These are phyloP conservation scores for Blastocrithidia nonstop DNA, from an alignment of 208 protist species.

Conservation along the genomic window DNA sequence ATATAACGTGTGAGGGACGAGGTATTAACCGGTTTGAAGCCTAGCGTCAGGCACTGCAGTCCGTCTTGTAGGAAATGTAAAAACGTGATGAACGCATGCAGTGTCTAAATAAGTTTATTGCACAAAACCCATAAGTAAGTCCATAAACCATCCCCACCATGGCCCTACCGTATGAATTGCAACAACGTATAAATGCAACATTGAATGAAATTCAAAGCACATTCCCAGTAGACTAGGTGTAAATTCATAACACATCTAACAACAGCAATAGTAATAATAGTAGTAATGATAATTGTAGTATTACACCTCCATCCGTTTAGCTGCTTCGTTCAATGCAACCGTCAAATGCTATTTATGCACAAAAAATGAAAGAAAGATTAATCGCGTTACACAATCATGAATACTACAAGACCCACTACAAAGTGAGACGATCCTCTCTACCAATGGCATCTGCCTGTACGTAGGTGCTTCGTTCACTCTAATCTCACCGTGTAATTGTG, in stretches of 20 bases:
- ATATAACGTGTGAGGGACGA: slow-evolving; percentile 21
- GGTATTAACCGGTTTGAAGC: slow-evolving; percentile 70
- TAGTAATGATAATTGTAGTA: too few relatives aligned
- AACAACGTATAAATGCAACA: slow-evolving; percentile 8
- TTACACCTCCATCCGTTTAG: too few relatives aligned
- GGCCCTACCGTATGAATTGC: slow-evolving; percentile 12
- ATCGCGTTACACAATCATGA: slow-evolving; percentile 16
- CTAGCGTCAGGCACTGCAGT: slow-evolving; percentile 30
- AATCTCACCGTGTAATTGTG: slow-evolving; percentile 62
- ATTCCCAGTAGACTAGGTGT: not conserved
- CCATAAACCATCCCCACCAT: slow-evolving; percentile 23
- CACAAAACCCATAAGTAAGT: slow-evolving; percentile 19
- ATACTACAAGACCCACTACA: slow-evolving; percentile 29
- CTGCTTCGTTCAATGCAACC: too few relatives aligned
- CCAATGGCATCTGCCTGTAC: slow-evolving; percentile 28
- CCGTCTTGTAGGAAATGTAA: slow-evolving; percentile 30
- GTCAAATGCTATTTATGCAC: slow-evolving; percentile 18
- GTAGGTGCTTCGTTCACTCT: slow-evolving; percentile 34
- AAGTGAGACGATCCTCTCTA: slow-evolving; percentile 42
- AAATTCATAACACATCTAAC: too few relatives aligned
- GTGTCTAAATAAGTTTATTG: slow-evolving; percentile 27
- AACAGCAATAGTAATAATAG: too few relatives aligned
- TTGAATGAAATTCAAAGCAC: slow-evolving; percentile 1
- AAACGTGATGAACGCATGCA: slow-evolving; percentile 50
- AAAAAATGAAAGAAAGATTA: slow-evolving; percentile 16